Base-by-base conservation (phyloP, 495 filamentous ascomycete genomes). In the Penicillium cinerascens region DNA sequence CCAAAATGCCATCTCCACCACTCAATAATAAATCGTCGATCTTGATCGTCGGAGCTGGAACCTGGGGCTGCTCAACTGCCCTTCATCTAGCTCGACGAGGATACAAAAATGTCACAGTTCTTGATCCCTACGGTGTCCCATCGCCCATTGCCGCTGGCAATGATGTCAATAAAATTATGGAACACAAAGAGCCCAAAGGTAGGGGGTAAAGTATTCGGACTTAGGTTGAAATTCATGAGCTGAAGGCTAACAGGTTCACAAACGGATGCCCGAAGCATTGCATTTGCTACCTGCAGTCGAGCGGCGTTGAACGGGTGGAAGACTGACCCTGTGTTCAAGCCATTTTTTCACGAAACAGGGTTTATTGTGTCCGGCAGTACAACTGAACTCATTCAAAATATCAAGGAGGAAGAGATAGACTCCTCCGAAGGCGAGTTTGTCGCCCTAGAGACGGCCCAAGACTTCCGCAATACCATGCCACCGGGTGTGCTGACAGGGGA, bases 161-260 rank as follows among this genome's bases (percentile, higher is more conserved):
- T 51, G 79, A 81, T 48, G 56, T 82, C 16, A 82, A 82, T 44
- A 81, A 81, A 48, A 81, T 81, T 46, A 74, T 80, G 61, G 78
- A 82, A 55, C 69, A 72, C 44, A 65, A 63, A 40, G 67, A 72
- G 29, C 21, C 63, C n/a, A 71, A 75, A 68, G 66, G 78, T 76
- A 57, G 25, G 39, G 18, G 4, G 0, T 4, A 18, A 17, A 1
- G 2, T 20, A 6, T 2, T 13, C 21, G 11, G 13, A 20, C n/a
- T 23, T 27, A 11, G 8, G 6, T 21, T 15, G 8, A 51, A 41
- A 21, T 15, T 10, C 9, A 50, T 54, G 65, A 23, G 37, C 44
- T 16, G 47, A 61, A 35, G 49, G 20, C 25, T 6, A 33, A 8
- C 33, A 65, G 62, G 23, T 2, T 20, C 37, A 15, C 22, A 60